phyloP scores from a whole-genome alignment of 1,284 basidiomycete genomes.

The Wolfiporia cocos region DNA sequence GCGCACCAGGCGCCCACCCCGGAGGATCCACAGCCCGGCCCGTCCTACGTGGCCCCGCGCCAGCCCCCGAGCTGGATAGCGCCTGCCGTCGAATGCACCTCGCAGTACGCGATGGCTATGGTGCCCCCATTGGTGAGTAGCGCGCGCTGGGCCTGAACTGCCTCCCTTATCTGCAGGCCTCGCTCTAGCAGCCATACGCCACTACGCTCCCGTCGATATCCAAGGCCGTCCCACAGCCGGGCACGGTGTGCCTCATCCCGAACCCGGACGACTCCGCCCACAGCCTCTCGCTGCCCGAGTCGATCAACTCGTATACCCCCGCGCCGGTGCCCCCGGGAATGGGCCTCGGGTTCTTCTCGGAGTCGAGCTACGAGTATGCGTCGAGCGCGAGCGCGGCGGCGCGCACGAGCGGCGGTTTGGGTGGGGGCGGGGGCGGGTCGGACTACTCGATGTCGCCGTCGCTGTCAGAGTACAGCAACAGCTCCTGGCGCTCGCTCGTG shows the following conservation, averaged over 20 bases:
- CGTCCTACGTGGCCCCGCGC: slow-evolving; percentile 1
- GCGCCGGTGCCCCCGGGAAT: slow-evolving; percentile 5
- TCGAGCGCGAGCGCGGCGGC: slow-evolving; percentile 5
- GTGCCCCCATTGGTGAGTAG: no score
- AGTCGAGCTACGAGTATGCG: slow-evolving; percentile 11
- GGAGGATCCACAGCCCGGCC: slow-evolving; percentile 22
- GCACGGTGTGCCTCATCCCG: slow-evolving; percentile 2
- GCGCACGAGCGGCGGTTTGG: neutral
- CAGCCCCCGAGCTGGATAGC: neutral
- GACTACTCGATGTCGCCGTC: slow-evolving; percentile 16
- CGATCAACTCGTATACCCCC: slow-evolving; percentile 7
- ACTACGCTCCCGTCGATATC: slow-evolving; percentile 1
- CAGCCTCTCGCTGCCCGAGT: slow-evolving; percentile 2
- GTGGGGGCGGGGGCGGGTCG: neutral
- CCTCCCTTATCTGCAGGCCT: neutral
- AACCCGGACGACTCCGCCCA: slow-evolving; percentile 4
- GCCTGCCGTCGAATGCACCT: no score
- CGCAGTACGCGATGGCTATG: no score
- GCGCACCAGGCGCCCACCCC: slow-evolving; percentile 15
- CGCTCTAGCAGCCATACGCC: neutral
- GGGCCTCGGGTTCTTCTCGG: slow-evolving; percentile 10
- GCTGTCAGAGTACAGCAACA: slow-evolving; percentile 14
- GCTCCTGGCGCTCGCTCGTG: slow-evolving; percentile 7
- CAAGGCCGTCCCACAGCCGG: slow-evolving; percentile 1
- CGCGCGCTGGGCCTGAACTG: no score